Base-by-base conservation (phyloP, 768 basidiomycete species). In the Pleurotus giganteus region DNA sequence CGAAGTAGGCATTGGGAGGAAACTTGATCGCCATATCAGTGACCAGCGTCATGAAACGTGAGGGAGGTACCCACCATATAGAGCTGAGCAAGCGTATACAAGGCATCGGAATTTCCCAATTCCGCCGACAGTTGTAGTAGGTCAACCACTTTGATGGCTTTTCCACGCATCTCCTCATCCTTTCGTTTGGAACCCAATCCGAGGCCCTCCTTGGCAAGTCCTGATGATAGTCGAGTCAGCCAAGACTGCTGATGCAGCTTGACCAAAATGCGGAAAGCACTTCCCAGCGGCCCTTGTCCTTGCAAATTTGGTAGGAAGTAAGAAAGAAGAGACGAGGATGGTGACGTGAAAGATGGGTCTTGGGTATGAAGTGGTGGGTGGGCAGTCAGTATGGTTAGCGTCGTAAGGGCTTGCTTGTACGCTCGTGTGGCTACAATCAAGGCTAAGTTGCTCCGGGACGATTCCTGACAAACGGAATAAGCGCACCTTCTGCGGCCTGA, bases 141-240 rank as follows among this genome's bases (percentile, higher is more conserved):
- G 63, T 92, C 90, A 12, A 93, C 64, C 28, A 91, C 89, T 66
- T 93, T 93, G 65, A 91, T 84, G 7, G 89, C 86, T 63, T 88
- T 89, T 2, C 81, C 76, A 17, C 73, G 76, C 60, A 83, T 68
- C 58, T 91, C 89, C 43, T 90, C 89, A 15, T 85, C 84, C 62
- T 74, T 82, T 64, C 74, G 79, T 60, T 75, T 81, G 19, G 77
- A 71, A 4, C 75, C 64, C 13, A 75, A 65, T 50, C 71, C 71
- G 6, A 74, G 49, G 1, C 65, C 64, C 53, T 76, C 75, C 58
- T 70, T 76, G 45, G 74, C 71, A 36, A 73, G 64, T 55, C 70
- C 71, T 54, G 67, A 34, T 72, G 73, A 34, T 83, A 73, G 13
- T 81, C 69, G 47, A 7, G 53, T 46, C 19, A 57, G 41, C 52